Conservation (phyloP, 2,329 filamentous ascomycete genomes). For the Claviceps spartinae region DNA sequence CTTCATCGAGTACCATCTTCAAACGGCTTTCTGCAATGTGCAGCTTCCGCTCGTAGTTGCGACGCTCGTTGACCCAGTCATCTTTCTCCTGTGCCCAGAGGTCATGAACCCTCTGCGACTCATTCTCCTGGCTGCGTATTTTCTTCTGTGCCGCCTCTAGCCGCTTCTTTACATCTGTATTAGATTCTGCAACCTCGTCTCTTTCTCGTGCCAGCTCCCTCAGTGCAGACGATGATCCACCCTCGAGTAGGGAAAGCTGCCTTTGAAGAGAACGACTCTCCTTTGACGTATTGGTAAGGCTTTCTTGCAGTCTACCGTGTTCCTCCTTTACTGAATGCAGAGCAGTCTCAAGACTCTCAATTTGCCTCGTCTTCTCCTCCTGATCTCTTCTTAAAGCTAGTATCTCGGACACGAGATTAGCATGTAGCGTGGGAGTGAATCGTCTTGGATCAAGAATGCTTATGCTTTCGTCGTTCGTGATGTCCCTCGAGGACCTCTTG, state of each 20-base stretch:
- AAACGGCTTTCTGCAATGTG: slow-evolving; percentile 83
- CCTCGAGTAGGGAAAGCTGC: slow-evolving; percentile 76
- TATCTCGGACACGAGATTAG: slow-evolving; percentile 89
- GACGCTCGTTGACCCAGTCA: slow-evolving; percentile 69
- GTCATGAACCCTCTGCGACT: slow-evolving; percentile 62
- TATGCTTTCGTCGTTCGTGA: slow-evolving; percentile 53
- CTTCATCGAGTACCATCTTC: slow-evolving; percentile 72
- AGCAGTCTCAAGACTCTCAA: slow-evolving; percentile 68
- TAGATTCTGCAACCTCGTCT: slow-evolving; percentile 65
- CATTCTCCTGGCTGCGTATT: slow-evolving; percentile 66
- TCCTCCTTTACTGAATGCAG: slow-evolving; percentile 61
- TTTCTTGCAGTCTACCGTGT: slow-evolving; percentile 54
- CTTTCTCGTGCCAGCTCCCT: slow-evolving; percentile 74
- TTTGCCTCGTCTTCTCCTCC: slow-evolving; percentile 75
- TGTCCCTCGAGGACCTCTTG: slow-evolving; percentile 44
- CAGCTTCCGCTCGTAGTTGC: slow-evolving; percentile 68
- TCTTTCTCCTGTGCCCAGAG: slow-evolving; percentile 78
- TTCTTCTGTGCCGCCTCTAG: slow-evolving; percentile 70
- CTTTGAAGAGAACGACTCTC: slow-evolving; percentile 72
- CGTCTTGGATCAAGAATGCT: slow-evolving; percentile 73
- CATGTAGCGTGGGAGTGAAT: slow-evolving; percentile 90
- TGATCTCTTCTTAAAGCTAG: slow-evolving; percentile 74
- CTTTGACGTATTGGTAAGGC: slow-evolving; percentile 50
- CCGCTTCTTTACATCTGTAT: slow-evolving; percentile 59
- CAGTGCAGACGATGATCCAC: slow-evolving; percentile 73